These are phyloP conservation scores for Metschnikowia anglica DNA, from an alignment of 805 yeast genomes.

Conservation along the genomic window DNA sequence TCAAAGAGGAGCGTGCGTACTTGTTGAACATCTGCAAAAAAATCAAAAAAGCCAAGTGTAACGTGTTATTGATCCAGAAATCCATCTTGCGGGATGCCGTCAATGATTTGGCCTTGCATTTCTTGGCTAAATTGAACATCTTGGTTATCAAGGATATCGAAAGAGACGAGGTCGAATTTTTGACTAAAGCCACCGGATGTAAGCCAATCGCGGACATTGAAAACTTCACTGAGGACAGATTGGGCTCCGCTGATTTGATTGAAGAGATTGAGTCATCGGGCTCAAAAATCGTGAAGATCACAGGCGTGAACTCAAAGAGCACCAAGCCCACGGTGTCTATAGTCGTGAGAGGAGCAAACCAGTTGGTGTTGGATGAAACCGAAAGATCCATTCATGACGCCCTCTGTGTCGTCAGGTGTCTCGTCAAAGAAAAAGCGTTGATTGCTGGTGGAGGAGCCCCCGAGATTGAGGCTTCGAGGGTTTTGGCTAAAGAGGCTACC, in stretches of 20 bases:
- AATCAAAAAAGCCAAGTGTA: slow-evolving; percentile 95
- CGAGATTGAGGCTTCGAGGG: slow-evolving; percentile 83
- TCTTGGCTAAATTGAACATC: slow-evolving; percentile 87
- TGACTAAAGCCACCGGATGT: slow-evolving; percentile 82
- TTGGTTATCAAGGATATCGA: slow-evolving; percentile 94
- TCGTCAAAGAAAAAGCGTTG: slow-evolving; percentile 81
- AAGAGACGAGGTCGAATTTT: slow-evolving; percentile 93
- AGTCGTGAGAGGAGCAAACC: slow-evolving; percentile 92
- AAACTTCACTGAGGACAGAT: slow-evolving; percentile 85
- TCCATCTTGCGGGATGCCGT: slow-evolving; percentile 95
- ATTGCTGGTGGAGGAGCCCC: slow-evolving; percentile 99
- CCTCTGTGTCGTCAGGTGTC: slow-evolving; percentile 85
- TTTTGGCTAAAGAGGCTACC: slow-evolving; percentile 67
- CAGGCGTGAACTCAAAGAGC: slow-evolving; percentile 64
- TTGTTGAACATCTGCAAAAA: slow-evolving; percentile 91
- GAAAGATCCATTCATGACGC: slow-evolving; percentile 98
- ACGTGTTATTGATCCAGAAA: slow-evolving; percentile 84
- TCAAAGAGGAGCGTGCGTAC: slow-evolving; percentile 97
- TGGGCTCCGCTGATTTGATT: slow-evolving; percentile 87
- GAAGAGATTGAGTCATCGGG: slow-evolving; percentile 91
- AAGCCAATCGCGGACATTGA: slow-evolving; percentile 96
- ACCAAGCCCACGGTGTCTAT: slow-evolving; percentile 76
- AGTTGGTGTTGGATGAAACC: slow-evolving; percentile 87
- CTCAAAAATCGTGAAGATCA: slow-evolving; percentile 82
- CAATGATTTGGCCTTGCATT: slow-evolving; percentile 91